Conservation (phyloP, 2,329 filamentous ascomycete species). For the Alternaria arborescens region DNA sequence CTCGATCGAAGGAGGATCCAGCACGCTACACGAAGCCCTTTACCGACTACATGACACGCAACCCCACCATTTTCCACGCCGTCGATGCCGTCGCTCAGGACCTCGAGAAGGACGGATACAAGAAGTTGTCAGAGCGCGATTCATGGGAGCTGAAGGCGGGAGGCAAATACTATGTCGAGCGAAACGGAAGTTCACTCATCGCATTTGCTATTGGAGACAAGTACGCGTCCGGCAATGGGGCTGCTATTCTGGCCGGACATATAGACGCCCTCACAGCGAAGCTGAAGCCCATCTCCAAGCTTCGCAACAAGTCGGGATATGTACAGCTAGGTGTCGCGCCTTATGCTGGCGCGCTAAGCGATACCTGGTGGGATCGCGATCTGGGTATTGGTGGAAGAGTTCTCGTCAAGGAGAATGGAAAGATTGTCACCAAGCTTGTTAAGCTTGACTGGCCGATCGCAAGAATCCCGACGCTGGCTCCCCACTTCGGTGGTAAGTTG, state of each 20-base stretch:
- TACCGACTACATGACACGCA: constrained; percentile 84
- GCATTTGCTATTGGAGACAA: constrained; percentile 83
- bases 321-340: constrained; percentile 89
- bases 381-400: constrained; percentile 90
- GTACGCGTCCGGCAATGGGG: constrained; percentile 84
- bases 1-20: constrained; percentile 38
- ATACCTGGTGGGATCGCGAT: constrained; percentile 97
- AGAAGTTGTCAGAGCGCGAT: constrained; percentile 80
- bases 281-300: constrained; percentile 87
- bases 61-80: constrained; percentile 93
- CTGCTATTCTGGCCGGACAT: constrained; percentile 89
- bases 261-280: constrained; percentile 91
- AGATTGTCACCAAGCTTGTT: constrained; percentile 82
- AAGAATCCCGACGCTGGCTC: constrained; percentile 87
- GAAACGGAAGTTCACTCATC: constrained; percentile 86
- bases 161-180: constrained; percentile 87
- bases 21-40: constrained; percentile 79
- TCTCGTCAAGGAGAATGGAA: constrained; percentile 79
- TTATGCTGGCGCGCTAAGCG: constrained; percentile 86
- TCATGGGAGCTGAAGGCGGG: constrained; percentile 82
- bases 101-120: constrained; percentile 76
- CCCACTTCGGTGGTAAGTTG: constrained; percentile 77
- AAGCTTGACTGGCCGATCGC: constrained; percentile 94
- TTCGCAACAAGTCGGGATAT: constrained; percentile 86
- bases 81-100: constrained; percentile 80